A percentile compares a stretch with the other conserved stretches of the same genome.
These are phyloP conservation scores for Penicillium italicum DNA, from an alignment of 2,329 filamentous ascomycete species.

Conservation along the genomic window DNA sequence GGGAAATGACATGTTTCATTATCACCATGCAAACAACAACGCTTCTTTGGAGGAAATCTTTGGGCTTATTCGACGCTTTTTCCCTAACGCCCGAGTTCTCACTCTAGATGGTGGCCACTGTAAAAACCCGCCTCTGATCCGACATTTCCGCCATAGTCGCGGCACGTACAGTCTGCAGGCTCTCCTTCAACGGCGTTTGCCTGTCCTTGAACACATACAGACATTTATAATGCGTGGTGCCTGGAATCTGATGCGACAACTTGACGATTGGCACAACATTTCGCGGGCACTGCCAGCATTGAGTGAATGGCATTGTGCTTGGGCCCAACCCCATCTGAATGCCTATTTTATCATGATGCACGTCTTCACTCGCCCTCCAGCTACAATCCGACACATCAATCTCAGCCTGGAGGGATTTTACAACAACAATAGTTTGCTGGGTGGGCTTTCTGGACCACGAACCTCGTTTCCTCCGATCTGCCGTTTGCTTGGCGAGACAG, in stretches of 20 bases:
- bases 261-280: conserved; percentile 61
- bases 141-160: conserved; percentile 46
- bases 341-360: conserved; percentile 67
- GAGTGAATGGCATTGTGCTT: conserved; percentile 52
- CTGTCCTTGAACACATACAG: conserved; percentile 54
- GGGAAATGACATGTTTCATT: conserved; percentile 20
- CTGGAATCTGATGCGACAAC: conserved; percentile 69
- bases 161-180: not conserved
- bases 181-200: conserved; percentile 32
- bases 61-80: conserved; percentile 56
- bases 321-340: conserved; percentile 69
- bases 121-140: conserved; percentile 68
- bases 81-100: conserved; percentile 61
- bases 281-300: conserved; percentile 62
- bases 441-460: conserved; percentile 34
- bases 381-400: conserved; percentile 59
- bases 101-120: conserved; percentile 74
- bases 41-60: conserved; percentile 69
- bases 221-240: conserved; percentile 71
- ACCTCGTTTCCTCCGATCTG: conserved; percentile 64
- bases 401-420: conserved; percentile 71
- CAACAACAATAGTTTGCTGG: conserved; percentile 48
- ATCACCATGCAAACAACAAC: conserved; percentile 52
- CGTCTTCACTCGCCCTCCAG: conserved; percentile 58
- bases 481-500: conserved; percentile 57